Base-by-base conservation (phyloP, 2,329 filamentous ascomycete species). In the Allantophomopsis lycopodina region DNA sequence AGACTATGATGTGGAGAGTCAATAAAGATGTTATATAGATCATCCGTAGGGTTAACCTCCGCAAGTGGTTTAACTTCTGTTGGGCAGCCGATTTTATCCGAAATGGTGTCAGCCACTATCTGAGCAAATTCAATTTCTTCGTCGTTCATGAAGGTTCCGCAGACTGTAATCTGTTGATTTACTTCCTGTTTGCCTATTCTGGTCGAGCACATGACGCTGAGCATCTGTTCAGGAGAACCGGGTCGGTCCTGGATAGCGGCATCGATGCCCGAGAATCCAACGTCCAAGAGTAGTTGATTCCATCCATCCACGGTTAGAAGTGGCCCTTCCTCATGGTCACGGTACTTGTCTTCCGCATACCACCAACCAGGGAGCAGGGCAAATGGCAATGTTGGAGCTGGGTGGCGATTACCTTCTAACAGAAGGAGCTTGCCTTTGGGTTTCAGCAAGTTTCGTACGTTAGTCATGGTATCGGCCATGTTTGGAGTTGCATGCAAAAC, bases 321-420 rank as follows among this genome's bases (percentile, higher is more conserved):
- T n/a, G 23, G 48, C 20, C 39, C 45, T 35, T 21, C 38, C 12
- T 18, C n/a, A n/a, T n/a, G n/a, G n/a, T 37, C 42, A 2, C 58
- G 49, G 16, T 54, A 50, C 16, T 50, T 38, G 40, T 57, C 46
- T 18, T 39, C 46, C 6, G 54, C 53, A 3, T 51, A 35, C 59
- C 58, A 63, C 60, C 59, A 64, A 1, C 60, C 60, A 8, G 58
- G 51, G 0, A 64, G 42, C 3, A 50, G 42, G 2, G 57, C 57
- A n/a, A 62, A 55, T n/a, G n/a, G n/a, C n/a, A n/a, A n/a, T n/a
- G n/a, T n/a, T n/a, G n/a, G n/a, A n/a, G n/a, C n/a, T n/a, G n/a
- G n/a, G n/a, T n/a, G n/a, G n/a, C n/a, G n/a, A n/a, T n/a, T n/a
- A n/a, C n/a, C n/a, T 35, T 45, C 41, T 8, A 43, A 36, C 5